Evolutionary conservation across 768 basidiomycete genomes (phyloP).

Genomic region (Hysterangium stoloniferum): DNA sequence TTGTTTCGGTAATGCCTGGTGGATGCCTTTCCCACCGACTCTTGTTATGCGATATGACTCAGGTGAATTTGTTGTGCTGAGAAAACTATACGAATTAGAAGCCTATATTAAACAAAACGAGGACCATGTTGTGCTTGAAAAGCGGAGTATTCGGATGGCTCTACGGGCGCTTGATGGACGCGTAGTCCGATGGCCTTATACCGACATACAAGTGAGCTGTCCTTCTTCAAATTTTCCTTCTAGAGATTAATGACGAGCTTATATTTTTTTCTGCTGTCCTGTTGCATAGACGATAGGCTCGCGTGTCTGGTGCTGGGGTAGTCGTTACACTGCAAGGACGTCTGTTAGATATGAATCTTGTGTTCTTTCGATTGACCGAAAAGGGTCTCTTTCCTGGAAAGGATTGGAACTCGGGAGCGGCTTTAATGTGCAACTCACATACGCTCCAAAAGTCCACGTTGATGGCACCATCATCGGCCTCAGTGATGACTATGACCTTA

Average conservation of each 20-base stretch:
- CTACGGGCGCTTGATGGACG: slow-evolving; percentile 60
- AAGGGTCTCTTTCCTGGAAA: slow-evolving; percentile 44
- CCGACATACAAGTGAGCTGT: slow-evolving; percentile 41
- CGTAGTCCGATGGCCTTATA: slow-evolving; percentile 56
- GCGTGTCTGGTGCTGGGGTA: slow-evolving; percentile 36
- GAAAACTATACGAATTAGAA: slow-evolving; percentile 43
- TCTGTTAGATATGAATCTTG: slow-evolving; percentile 39
- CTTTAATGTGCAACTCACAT: slow-evolving; percentile 53
- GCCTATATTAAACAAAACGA: slow-evolving; percentile 58
- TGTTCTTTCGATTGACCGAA: slow-evolving; percentile 43
- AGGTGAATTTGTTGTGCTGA: slow-evolving; percentile 42
- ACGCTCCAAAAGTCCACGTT: slow-evolving; percentile 42
- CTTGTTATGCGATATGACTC: slow-evolving; percentile 65
- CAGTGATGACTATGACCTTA: slow-evolving; percentile 57
- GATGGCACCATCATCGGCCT: slow-evolving; percentile 52
- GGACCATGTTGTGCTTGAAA: slow-evolving; percentile 35
- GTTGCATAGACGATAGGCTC: slow-evolving; percentile 46
- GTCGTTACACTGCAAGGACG: slow-evolving; percentile 44
- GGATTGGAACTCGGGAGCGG: slow-evolving; percentile 58
- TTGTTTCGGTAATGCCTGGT: slow-evolving; percentile 73
- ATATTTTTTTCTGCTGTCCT: too few species aligned
- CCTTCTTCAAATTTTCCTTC: background rate
- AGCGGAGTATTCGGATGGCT: slow-evolving; percentile 52
- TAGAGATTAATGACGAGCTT: background rate
- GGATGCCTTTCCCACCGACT: slow-evolving; percentile 72